Base-by-base conservation (phyloP, 257 asterid genomes). In the Cinchona pubescens region DNA sequence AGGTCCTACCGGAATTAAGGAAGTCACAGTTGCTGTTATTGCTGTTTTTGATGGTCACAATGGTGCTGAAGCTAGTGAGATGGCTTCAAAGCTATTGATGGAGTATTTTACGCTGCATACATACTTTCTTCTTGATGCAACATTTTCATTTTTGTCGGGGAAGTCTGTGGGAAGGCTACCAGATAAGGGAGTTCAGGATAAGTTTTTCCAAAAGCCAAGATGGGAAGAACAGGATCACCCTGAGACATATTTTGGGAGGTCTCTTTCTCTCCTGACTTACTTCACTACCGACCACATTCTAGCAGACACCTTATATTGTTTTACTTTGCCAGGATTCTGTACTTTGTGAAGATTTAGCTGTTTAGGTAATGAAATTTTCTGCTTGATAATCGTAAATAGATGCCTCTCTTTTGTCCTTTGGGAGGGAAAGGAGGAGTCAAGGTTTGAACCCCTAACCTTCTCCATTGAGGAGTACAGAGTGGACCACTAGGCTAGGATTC, bases 11-110 rank as follows among this genome's bases (percentile, higher is more conserved):
- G 97, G 92, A 79, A 79, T 88, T 61, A 87, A 83, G 25, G 97
- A 88, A 87, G 96, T 92, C 74, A 80, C 82, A 58, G 96, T 88
- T 84, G 97, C 91, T 71, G 74, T 92, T 70, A 84, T 90, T 87
- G 99, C 97, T 46, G 93, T 94, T 73, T 94, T 94, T 74, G 99
- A 94, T 83, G 99, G 99, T 79, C 99, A 94, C 75, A 94, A 92
- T 78, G 99, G 99, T 76, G 85, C 89, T 9, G 96, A 91, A 85
- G 99, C 98, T 64, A 94, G 99, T 89, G 97, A 92, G 79, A 88
- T 82, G 94, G 96, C 99, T 27, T 94, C 98, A 38, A 85, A 87
- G 62, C 78, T 84, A 77, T 80, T 94, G 71, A 81, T 92, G 76
- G 91, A 94, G 83, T 94, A 92, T 84, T 94, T 94, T 77, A 87